Evolutionary conservation across 2,329 filamentous ascomycete species (phyloP), one percentile per base, ranked within the genome.

Genomic region (Colletotrichum cordylinicola): DNA sequence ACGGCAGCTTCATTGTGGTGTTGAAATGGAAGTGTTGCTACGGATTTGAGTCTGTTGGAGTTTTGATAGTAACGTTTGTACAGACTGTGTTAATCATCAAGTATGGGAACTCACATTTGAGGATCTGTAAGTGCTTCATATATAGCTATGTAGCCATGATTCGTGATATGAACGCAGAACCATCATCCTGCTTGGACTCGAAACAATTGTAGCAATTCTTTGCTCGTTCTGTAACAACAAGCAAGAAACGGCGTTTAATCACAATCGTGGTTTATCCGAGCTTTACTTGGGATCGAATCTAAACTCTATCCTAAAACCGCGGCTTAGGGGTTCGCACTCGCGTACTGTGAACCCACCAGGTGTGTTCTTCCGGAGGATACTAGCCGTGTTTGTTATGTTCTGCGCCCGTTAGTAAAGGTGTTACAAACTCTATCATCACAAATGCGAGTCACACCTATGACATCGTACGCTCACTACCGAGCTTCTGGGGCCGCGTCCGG

Each of bases 41-140:
- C 43, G 2, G n/a, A 21, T 4, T 4, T 10, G 9, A n/a, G 1
- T 5, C 6, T n/a, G 3, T 48, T 52, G 1, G 7, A 21, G 2
- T 4, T 52, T 13, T 21, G 10, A 24, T 6, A 0, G 43, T 52
- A 21, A 52, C 6, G 10, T 48, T n/a, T 48, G 5, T 12, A 21
- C 39, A 21, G 43, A 13, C 6, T 29, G 6, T 29, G 27, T n/a
- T n/a, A n/a, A n/a, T n/a, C n/a, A n/a, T n/a, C n/a, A n/a, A n/a
- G n/a, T n/a, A n/a, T n/a, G n/a, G n/a, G n/a, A n/a, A n/a, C n/a
- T n/a, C 24, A 21, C 3, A 1, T 21, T 48, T 12, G 43, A 3
- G 10, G 9, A 6, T 52, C 10, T 6, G 4, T 24, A n/a, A 13
- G n/a, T 24, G 43, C 6, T 52, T 52, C 8, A 52, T 52, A 52